Evolutionary conservation across 2,329 filamentous ascomycete species (phyloP).

Genomic region (Botrytis tulipae): DNA sequence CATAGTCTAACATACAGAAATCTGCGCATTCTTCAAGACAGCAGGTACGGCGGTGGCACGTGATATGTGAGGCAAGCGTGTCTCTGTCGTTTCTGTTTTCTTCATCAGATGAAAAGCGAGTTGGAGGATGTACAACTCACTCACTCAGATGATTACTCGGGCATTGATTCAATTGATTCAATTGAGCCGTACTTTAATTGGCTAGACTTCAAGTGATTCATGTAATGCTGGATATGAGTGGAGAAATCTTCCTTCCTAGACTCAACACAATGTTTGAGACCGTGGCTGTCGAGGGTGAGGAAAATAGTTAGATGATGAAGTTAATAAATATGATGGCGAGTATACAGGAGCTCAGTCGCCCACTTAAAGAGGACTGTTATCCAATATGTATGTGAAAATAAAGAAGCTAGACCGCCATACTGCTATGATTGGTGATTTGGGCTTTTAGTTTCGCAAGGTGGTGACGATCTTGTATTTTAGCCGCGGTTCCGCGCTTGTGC

Average conservation of each 20-base stretch:
- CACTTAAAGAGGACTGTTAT: background rate
- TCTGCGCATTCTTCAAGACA: too few species aligned
- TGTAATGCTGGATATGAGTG: background rate
- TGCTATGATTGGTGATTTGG: slow-evolving; percentile 10
- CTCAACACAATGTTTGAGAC: background rate
- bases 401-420: background rate
- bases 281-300: background rate
- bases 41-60: background rate
- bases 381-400: background rate
- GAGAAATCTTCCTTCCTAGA: background rate
- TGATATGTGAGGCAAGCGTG: slow-evolving; percentile 4
- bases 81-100: background rate
- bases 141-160: background rate
- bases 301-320: background rate
- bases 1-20: too few species aligned
- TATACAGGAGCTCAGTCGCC: background rate
- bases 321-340: background rate
- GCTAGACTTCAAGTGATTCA: background rate
- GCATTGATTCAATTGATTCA: background rate
- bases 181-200: background rate
- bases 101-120: background rate
- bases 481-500: slow-evolving; percentile 16
- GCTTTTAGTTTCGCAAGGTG: background rate
- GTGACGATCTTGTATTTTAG: slow-evolving; percentile 8
- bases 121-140: background rate